These are phyloP conservation scores for Boeremia exigua DNA, from an alignment of 2,329 filamentous ascomycete genomes.

Conservation along the genomic window DNA sequence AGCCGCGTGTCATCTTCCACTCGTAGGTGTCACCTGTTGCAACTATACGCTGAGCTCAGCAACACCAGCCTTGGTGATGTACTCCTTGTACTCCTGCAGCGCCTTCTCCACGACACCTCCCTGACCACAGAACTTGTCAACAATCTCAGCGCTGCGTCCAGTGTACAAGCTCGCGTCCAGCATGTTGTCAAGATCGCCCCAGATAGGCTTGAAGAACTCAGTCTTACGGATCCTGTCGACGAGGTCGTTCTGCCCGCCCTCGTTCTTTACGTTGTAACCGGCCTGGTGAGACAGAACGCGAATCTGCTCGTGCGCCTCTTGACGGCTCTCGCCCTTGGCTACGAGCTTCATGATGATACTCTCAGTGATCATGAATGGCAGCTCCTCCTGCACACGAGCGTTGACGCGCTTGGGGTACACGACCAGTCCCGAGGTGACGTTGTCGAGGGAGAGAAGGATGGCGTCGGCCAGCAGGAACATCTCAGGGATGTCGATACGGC, in stretches of 20 bases:
- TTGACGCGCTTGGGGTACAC: constrained; percentile 77
- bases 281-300: constrained; percentile 80
- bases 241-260: constrained; percentile 80
- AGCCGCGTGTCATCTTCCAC: background rate
- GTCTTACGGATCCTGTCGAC: constrained; percentile 76
- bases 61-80: constrained; percentile 44
- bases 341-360: constrained; percentile 69
- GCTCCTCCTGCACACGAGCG: constrained; percentile 70
- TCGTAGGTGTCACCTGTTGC: too few species aligned
- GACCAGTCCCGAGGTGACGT: constrained; percentile 75
- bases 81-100: constrained; percentile 60
- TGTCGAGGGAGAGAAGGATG: constrained; percentile 72
- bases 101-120: constrained; percentile 34
- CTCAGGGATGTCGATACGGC: constrained; percentile 60
- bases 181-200: constrained; percentile 71
- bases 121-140: constrained; percentile 31
- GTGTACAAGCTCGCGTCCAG: constrained; percentile 68
- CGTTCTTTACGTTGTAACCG: constrained; percentile 70
- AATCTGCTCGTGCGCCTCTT: constrained; percentile 88
- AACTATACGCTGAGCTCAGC: constrained; percentile 42
- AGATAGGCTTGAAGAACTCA: constrained; percentile 76
- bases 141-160: constrained; percentile 54
- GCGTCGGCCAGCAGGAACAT: constrained; percentile 58
- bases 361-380: constrained; percentile 84
- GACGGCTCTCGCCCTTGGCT: constrained; percentile 72